Evolutionary conservation across 495 filamentous ascomycete species (phyloP).

Genomic region (Neurospora sp.): DNA sequence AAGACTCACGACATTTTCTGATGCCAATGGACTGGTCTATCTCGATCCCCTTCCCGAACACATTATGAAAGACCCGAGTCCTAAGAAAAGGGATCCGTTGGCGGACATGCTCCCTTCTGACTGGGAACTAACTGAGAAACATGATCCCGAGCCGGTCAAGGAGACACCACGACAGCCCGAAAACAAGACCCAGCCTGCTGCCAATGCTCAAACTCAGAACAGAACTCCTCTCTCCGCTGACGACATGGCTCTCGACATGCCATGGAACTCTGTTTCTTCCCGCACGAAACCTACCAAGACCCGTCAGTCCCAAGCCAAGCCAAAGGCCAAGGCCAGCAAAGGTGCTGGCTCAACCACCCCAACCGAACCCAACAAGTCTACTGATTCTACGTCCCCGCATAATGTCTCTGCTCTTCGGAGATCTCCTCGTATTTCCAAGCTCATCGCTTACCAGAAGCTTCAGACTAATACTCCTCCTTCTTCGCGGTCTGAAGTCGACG

Average conservation of each 20-base stretch:
- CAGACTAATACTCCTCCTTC: not conserved
- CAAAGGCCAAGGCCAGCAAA: not conserved
- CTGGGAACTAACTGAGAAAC: not conserved
- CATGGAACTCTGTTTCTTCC: not conserved
- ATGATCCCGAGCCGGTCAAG: not conserved
- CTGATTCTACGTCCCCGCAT: not conserved
- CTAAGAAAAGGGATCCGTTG: conserved; percentile 1
- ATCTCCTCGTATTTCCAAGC: not conserved
- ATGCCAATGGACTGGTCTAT: not conserved
- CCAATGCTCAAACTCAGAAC: not conserved
- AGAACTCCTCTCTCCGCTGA: not conserved
- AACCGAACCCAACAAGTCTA: not conserved
- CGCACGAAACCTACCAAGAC: not conserved
- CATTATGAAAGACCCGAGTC: not conserved
- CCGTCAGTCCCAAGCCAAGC: not conserved
- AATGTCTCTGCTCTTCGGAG: not conserved
- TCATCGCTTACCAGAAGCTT: not conserved
- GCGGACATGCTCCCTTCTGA: not conserved
- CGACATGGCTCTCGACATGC: not conserved
- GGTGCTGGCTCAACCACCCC: not conserved
- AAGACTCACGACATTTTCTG: not conserved
- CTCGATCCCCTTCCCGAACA: not conserved
- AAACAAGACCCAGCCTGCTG: not conserved
- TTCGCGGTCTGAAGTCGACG: not conserved
- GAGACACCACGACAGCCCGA: not conserved